These are phyloP conservation scores for Excoecaria cochinchinensis DNA, from an alignment of 345 rosid genomes.

Conservation along the genomic window DNA sequence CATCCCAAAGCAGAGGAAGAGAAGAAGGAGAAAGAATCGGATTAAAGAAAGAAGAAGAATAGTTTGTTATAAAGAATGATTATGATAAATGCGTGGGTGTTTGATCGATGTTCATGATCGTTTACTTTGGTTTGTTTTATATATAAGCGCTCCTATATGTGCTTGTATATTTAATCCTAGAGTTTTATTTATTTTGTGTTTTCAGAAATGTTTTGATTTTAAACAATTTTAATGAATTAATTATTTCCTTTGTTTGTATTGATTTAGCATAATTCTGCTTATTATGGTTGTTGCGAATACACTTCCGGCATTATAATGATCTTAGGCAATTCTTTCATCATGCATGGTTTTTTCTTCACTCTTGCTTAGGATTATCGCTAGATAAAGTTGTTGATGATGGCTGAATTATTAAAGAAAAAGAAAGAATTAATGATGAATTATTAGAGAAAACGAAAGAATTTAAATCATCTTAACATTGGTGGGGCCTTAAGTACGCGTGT, in stretches of 20 bases:
- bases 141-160: not conserved
- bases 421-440: no score
- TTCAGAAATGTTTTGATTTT: not conserved
- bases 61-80: not conserved
- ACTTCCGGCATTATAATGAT: no score
- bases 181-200: not conserved
- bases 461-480: no score
- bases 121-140: not conserved
- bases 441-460: no score
- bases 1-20: constrained; percentile 52
- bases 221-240: not conserved
- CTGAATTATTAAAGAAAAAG: no score
- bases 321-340: no score
- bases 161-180: not conserved
- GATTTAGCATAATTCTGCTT: no score
- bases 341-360: no score
- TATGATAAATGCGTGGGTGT: not conserved
- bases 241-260: not conserved
- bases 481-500: no score
- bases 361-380: no score
- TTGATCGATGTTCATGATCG: not conserved
- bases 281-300: no score
- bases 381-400: no score
- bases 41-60: not conserved
- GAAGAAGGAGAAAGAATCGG: constrained; percentile 32